Evolutionary conservation across 441 rosid species (phyloP), one percentile per base, ranked within the genome.

Genomic region (Jatropha multifida): DNA sequence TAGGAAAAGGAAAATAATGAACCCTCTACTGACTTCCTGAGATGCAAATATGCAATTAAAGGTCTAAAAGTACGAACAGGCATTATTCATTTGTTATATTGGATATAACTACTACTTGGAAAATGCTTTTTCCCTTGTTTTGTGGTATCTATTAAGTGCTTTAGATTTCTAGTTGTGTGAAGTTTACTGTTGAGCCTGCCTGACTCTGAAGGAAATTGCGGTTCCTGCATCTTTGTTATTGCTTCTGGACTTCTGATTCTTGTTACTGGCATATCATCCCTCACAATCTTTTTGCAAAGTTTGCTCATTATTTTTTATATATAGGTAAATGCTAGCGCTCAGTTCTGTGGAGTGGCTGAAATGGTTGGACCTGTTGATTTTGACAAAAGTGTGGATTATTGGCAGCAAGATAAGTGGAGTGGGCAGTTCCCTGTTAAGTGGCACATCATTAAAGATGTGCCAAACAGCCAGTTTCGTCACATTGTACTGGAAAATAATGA

Each of bases 401-500:
- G 97, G 97, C 94, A 90, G 79, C 97, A 88, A 72, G 97, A 89
- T 77, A 86, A 90, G 80, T 92, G 97, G 97, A 90, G 86, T 72
- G 97, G 97, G 61, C 94, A 87, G 83, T 88, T 92, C 81, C 93
- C 94, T 77, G 92, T 92, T 73, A 83, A 85, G 78, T 92, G 97
- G 97, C 97, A 84, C 80, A 75, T 90, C 76, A 76, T 90, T 70
- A 92, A 92, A 82, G 97, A 92, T 84, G 90, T 92, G 67, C 91
- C 94, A 20, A 92, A 90, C 71, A 85, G 86, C 74, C 87, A 86
- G 79, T 88, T 92, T 76, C 84, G 89, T 65, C 94, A 92, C 82
- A 83, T 92, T 41, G 82, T 92, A 0, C 85, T 90, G 52, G 92
- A 87, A 78, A 90, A 90, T 81, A 92, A 92, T 76, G 94, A 90